These are phyloP conservation scores for Flaveria robusta DNA, from an alignment of 129 eudicot genomes.

Conservation along the genomic window DNA sequence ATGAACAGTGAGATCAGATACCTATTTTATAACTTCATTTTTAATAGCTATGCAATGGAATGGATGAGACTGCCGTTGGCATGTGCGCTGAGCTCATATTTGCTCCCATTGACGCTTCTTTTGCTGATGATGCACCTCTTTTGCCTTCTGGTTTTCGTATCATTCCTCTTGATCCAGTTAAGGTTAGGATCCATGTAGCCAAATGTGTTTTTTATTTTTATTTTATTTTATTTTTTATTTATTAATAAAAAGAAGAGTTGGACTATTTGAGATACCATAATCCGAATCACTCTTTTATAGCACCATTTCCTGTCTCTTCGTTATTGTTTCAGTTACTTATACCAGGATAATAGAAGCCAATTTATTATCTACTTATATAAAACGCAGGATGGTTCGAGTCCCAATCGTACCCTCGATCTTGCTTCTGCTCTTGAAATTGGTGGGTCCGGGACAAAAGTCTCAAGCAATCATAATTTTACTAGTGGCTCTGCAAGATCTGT, in stretches of 20 bases:
- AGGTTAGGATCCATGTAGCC: slow-evolving; percentile 45
- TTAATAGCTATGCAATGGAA: slow-evolving; percentile 80
- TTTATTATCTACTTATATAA: background rate
- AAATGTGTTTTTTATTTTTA: too few relatives aligned
- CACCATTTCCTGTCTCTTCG: too few relatives aligned
- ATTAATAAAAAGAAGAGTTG: too few relatives aligned
- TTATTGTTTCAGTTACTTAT: too few relatives aligned
- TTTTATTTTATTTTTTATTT: too few relatives aligned
- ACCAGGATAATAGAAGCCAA: too few relatives aligned
- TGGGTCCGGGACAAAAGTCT: slow-evolving; percentile 52
- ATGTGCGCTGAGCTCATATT: slow-evolving; percentile 87
- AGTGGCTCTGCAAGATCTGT: slow-evolving; percentile 65
- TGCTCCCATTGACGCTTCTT: slow-evolving; percentile 95
- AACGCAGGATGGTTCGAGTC: slow-evolving; percentile 75
- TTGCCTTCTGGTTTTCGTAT: slow-evolving; percentile 96
- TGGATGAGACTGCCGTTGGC: slow-evolving; percentile 95
- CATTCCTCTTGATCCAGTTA: slow-evolving; percentile 76
- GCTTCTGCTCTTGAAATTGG: slow-evolving; percentile 94
- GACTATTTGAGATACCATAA: too few relatives aligned
- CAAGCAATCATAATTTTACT: slow-evolving; percentile 35
- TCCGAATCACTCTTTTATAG: too few relatives aligned
- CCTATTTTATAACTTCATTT: background rate
- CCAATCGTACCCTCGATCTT: slow-evolving; percentile 93
- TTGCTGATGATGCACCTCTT: slow-evolving; percentile 95
- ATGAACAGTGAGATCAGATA: background rate